Evolutionary conservation across 164 flowering plant species (phyloP).

Genomic region (Berberis thunbergii): DNA sequence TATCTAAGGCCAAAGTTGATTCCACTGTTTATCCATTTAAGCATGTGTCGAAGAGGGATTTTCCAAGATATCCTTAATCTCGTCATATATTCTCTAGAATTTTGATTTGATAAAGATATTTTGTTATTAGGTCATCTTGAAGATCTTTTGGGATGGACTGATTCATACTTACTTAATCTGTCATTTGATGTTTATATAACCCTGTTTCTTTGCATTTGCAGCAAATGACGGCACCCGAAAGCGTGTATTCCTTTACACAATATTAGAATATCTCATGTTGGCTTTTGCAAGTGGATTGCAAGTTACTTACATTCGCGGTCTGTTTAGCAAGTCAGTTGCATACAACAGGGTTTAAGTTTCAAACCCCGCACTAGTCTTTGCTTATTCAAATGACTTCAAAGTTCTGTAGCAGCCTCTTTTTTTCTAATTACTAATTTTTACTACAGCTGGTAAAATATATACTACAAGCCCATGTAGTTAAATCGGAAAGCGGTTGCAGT

Average conservation of each 20-base stretch:
- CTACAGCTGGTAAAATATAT: too few species aligned
- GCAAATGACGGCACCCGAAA: constrained; percentile 97
- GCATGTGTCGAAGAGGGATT: too few species aligned
- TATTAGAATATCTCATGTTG: constrained; percentile 68
- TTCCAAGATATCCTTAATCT: too few species aligned
- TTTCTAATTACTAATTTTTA: too few species aligned
- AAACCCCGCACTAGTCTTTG: background rate
- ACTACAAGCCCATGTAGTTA: too few species aligned
- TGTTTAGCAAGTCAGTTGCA: constrained; percentile 89
- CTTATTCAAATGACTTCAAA: background rate
- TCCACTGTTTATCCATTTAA: too few species aligned
- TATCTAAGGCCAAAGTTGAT: too few species aligned
- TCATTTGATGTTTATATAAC: background rate
- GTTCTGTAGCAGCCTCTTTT: too few species aligned
- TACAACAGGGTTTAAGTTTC: constrained; percentile 73
- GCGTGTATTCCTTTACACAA: constrained; percentile 72
- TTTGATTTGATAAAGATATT: too few species aligned
- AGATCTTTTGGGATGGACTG: background rate
- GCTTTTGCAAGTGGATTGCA: constrained; percentile 66
- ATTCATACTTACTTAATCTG: background rate
- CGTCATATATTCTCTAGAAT: too few species aligned
- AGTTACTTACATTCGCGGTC: constrained; percentile 63
- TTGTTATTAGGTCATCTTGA: background rate
- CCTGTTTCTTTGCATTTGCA: constrained; percentile 24
- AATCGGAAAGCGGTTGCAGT: too few species aligned